Evolutionary conservation across 768 basidiomycete genomes (phyloP).

Genomic region (Termitomyces sp.): DNA sequence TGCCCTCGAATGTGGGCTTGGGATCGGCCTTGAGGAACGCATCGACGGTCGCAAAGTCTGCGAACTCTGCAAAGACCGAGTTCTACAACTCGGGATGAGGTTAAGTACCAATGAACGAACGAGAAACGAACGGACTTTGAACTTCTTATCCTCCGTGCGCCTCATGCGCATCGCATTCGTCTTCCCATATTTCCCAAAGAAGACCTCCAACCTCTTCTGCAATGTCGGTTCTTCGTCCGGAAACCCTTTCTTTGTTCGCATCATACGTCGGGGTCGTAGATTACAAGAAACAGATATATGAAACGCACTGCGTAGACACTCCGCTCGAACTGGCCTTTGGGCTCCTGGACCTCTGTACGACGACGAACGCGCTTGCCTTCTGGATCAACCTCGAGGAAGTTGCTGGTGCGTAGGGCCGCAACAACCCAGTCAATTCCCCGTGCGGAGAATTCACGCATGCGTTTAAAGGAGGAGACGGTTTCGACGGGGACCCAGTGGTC

Average conservation of each 20-base stretch:
- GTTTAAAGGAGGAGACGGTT: constrained; percentile 89
- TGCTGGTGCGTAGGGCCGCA: constrained; percentile 50
- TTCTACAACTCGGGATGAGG: constrained; percentile 38
- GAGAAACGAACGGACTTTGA: constrained; percentile 57
- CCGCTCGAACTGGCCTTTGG: constrained; percentile 73
- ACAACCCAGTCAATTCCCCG: constrained; percentile 66
- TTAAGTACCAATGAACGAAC: neutral
- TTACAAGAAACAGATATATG: neutral
- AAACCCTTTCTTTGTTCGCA: constrained; percentile 75
- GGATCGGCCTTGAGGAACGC: constrained; percentile 77
- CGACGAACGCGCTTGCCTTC: constrained; percentile 70
- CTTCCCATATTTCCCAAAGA: constrained; percentile 71
- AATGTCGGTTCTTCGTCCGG: constrained; percentile 56
- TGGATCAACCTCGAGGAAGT: constrained; percentile 69
- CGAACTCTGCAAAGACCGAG: constrained; percentile 91
- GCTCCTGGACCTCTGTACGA: constrained; percentile 67
- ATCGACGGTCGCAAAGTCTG: constrained; percentile 60
- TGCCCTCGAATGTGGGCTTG: constrained; percentile 74
- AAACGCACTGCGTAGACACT: constrained; percentile 83
- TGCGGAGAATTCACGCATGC: constrained; percentile 72
- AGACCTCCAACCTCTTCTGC: constrained; percentile 72
- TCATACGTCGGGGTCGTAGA: neutral
- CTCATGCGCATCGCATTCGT: constrained; percentile 87
- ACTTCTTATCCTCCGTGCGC: constrained; percentile 74
- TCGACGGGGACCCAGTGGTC: constrained; percentile 90